phyloP scores from a whole-genome alignment of 805 yeast species.

The Starmerella stigmatis region DNA sequence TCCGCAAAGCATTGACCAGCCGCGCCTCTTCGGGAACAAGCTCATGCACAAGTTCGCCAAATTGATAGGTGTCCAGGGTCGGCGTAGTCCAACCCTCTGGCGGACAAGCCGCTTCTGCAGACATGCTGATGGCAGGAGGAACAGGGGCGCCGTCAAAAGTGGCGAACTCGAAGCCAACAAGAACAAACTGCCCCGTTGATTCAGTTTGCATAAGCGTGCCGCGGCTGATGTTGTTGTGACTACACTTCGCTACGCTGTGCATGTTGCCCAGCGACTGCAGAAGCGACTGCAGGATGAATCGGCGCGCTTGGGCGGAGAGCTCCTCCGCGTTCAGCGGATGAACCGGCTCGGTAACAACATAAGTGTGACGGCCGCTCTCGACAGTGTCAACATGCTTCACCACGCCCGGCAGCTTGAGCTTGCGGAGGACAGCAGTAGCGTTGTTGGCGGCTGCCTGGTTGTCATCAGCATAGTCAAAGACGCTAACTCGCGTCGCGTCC shows the following conservation, averaged over 20 bases:
- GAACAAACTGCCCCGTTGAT: conserved; percentile 8
- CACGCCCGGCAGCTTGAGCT: conserved; percentile 58
- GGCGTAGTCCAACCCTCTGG: conserved; percentile 17
- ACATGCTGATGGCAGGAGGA: background rate
- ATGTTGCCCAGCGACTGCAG: conserved; percentile 12
- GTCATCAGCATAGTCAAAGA: conserved; percentile 51
- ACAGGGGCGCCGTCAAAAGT: conserved; percentile 2
- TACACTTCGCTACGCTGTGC: conserved; percentile 8
- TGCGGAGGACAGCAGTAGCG: conserved; percentile 40
- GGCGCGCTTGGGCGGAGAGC: conserved; percentile 3
- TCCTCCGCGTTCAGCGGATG: conserved; percentile 37
- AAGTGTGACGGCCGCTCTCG: conserved; percentile 47
- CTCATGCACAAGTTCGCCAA: conserved; percentile 46
- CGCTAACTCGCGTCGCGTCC: conserved; percentile 43
- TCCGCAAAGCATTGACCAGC: conserved; percentile 11
- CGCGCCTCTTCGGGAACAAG: conserved; percentile 29
- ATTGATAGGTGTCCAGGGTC: conserved; percentile 49
- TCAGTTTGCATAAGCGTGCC: conserved; percentile 10
- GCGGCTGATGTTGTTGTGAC: conserved; percentile 5
- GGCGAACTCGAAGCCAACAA: conserved; percentile 27
- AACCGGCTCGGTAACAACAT: conserved; percentile 60
- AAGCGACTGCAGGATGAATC: conserved; percentile 6
- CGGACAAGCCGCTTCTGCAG: conserved; percentile 25
- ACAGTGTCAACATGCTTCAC: conserved; percentile 51
- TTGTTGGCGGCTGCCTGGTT: conserved; percentile 34